Conservation (phyloP, 768 basidiomycete species). For the Tricholoma saponaceum region DNA sequence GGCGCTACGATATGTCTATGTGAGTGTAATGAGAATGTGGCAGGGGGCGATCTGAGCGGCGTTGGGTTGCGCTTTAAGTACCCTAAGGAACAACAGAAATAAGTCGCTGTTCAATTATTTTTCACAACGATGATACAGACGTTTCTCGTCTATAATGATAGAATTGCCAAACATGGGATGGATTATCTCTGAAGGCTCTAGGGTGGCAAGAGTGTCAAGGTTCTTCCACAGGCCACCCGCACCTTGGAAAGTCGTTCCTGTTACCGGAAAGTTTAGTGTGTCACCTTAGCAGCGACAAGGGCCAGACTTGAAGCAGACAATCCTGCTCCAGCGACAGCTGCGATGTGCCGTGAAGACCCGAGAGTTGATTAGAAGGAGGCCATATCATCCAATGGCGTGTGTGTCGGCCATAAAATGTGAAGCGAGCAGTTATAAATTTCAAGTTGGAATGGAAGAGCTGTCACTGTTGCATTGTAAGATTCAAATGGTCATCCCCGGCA, state of each 20-base stretch:
- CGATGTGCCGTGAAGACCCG: constrained; percentile 24
- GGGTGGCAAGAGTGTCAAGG: constrained; percentile 52
- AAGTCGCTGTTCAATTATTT: not conserved
- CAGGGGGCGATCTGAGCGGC: constrained; percentile 51
- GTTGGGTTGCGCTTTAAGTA: constrained; percentile 45
- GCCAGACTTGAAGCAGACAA: constrained; percentile 21
- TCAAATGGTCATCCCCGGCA: not conserved
- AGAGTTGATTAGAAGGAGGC: constrained; percentile 22
- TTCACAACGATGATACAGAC: constrained; percentile 24
- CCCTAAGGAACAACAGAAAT: constrained; percentile 28
- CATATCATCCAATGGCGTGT: constrained; percentile 24
- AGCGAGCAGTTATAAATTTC: not conserved
- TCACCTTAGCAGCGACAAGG: not conserved
- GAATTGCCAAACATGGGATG: constrained; percentile 58
- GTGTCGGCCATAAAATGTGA: not conserved
- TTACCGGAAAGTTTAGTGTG: not conserved
- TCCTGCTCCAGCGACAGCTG: constrained; percentile 20
- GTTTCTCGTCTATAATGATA: constrained; percentile 58
- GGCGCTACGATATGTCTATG: constrained; percentile 37
- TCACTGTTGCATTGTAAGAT: no score
- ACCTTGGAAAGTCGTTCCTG: constrained; percentile 48
- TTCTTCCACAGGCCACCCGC: constrained; percentile 49
- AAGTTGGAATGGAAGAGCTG: not conserved
- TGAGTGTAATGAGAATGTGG: constrained; percentile 37
- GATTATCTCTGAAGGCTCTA: constrained; percentile 45